phyloP scores from a whole-genome alignment of 2,329 filamentous ascomycete genomes.

The Penicillium glabrum region DNA sequence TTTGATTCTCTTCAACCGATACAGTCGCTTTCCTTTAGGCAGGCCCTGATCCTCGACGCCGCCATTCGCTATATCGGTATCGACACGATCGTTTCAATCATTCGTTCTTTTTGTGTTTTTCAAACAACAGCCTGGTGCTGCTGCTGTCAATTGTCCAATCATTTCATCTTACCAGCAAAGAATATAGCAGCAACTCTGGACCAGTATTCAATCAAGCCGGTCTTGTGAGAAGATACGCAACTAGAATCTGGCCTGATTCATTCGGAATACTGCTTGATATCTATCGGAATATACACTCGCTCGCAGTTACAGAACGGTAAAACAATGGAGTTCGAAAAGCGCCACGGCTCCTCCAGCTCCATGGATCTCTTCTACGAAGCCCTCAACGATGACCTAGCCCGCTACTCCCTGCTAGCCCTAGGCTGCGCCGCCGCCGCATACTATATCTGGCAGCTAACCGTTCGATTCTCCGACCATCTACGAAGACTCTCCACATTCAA shows the following conservation, averaged over 20 bases:
- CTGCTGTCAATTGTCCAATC: not conserved
- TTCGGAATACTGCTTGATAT: not conserved
- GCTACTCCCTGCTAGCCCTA: slow-evolving; percentile 64
- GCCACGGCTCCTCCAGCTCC: slow-evolving; percentile 11
- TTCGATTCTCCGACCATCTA: slow-evolving; percentile 65
- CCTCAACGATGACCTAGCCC: slow-evolving; percentile 56
- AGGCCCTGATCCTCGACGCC: slow-evolving; percentile 16
- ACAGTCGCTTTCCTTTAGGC: slow-evolving; percentile 14
- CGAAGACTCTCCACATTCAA: slow-evolving; percentile 73
- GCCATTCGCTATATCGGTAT: not conserved
- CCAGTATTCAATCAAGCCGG: slow-evolving; percentile 27
- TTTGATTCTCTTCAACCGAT: slow-evolving; percentile 3
- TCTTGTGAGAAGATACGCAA: slow-evolving; percentile 23
- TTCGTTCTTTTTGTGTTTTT: not conserved
- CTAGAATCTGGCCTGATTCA: not conserved
- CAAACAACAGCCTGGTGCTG: not conserved
- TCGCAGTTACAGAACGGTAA: slow-evolving; percentile 16
- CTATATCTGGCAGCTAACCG: slow-evolving; percentile 65
- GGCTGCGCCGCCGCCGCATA: slow-evolving; percentile 63
- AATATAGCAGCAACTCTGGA: not conserved
- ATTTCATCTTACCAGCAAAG: not conserved
- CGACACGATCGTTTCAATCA: not conserved
- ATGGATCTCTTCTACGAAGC: slow-evolving; percentile 27
- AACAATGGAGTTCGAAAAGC: slow-evolving; percentile 28
- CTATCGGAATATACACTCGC: slow-evolving; percentile 8